Evolutionary conservation across 176 grass and related monocot genomes (phyloP).

Genomic region (Avena insularis): DNA sequence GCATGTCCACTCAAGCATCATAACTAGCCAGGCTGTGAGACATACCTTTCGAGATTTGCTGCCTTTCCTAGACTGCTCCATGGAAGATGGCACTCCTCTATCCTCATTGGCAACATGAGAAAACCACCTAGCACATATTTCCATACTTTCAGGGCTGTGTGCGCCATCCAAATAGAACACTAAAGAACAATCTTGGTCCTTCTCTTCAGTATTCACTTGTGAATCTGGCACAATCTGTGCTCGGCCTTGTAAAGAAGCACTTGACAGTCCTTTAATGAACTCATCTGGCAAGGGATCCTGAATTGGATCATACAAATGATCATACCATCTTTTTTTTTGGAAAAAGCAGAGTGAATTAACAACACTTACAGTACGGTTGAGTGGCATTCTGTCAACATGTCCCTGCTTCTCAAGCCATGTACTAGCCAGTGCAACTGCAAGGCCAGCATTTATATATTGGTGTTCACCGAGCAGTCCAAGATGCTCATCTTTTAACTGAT

Average conservation of each 20-base stretch:
- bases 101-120: conserved; percentile 57
- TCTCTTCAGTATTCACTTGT: conserved; percentile 53
- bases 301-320: conserved; percentile 43
- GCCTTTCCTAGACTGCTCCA: conserved; percentile 33
- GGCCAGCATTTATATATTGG: conserved; percentile 84
- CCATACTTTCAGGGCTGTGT: conserved; percentile 97
- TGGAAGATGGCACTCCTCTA: conserved; percentile 37
- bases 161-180: conserved; percentile 96
- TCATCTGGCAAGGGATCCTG: conserved; percentile 74
- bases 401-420: conserved; percentile 76
- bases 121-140: conserved; percentile 95
- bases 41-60: conserved; percentile 60
- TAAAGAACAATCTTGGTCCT: conserved; percentile 43
- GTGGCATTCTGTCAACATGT: conserved; percentile 53
- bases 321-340: background rate
- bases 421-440: conserved; percentile 86
- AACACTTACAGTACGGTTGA: conserved; percentile 57
- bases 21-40: conserved; percentile 15
- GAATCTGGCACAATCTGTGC: conserved; percentile 79
- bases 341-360: conserved; percentile 35
- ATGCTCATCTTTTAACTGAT: conserved; percentile 67
- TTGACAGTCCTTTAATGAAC: conserved; percentile 74
- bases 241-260: conserved; percentile 81
- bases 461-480: conserved; percentile 89
- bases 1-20: conserved; percentile 25